Conservation (phyloP, 768 basidiomycete genomes). For the Harrya chromipes region DNA sequence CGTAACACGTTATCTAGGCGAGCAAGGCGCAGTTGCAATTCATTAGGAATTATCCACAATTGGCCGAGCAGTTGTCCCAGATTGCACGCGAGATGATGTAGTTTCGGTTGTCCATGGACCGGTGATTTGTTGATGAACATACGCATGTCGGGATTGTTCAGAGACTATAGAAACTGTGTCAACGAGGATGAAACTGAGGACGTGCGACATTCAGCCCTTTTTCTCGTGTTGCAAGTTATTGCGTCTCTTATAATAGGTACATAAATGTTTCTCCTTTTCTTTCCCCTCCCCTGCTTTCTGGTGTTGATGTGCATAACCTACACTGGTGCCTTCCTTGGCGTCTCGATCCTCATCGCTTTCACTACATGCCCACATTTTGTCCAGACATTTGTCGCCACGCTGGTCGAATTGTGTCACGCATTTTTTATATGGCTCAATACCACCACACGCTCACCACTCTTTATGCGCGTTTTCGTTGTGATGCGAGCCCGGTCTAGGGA, state of each 20-base stretch:
- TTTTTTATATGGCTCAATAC: constrained; percentile 10
- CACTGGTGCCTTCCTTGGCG: too few relatives aligned
- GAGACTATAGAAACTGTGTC: constrained; percentile 15
- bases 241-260: constrained; percentile 8
- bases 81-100: constrained; percentile 42
- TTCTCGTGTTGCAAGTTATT: constrained; percentile 5
- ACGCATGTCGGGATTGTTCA: constrained; percentile 9
- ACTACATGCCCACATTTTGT: not conserved
- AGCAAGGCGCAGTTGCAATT: constrained; percentile 82
- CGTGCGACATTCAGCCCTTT: not conserved
- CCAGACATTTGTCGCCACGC: not conserved
- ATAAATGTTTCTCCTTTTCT: not conserved
- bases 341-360: too few relatives aligned
- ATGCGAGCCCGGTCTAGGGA: too few relatives aligned
- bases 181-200: constrained; percentile 5
- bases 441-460: constrained; percentile 18
- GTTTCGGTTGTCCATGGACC: constrained; percentile 1
- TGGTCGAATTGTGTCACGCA: constrained; percentile 5
- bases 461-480: not conserved
- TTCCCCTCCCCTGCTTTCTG: not conserved
- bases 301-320: not conserved
- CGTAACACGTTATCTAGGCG: constrained; percentile 48
- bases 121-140: constrained; percentile 2
- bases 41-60: constrained; percentile 76
- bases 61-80: constrained; percentile 65